phyloP scores from a whole-genome alignment of 78 protist genomes.

The Cavenderia fasciculata region DNA sequence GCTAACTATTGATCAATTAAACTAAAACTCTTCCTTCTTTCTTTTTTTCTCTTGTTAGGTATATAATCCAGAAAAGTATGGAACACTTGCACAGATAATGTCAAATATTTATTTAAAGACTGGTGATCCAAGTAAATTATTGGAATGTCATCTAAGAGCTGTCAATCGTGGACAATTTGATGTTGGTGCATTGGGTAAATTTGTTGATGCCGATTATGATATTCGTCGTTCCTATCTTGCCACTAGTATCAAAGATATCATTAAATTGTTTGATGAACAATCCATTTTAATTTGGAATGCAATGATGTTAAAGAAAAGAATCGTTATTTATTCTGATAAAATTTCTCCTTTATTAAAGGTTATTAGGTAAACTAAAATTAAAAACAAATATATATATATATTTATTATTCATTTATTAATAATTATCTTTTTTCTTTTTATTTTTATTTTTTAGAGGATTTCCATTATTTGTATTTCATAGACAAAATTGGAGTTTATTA shows the following conservation, averaged over 20 bases:
- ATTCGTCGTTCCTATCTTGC: conserved; percentile 60
- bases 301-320: conserved; percentile 72
- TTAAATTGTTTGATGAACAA: conserved; percentile 62
- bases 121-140: conserved; percentile 65
- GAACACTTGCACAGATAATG: conserved; percentile 65
- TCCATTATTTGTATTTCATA: conserved; percentile 78
- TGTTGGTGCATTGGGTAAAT: conserved; percentile 74
- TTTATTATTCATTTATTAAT: neutral
- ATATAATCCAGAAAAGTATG: conserved; percentile 82
- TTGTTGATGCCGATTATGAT: conserved; percentile 46
- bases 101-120: conserved; percentile 35
- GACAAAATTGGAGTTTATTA: conserved; percentile 81
- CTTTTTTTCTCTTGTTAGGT: neutral
- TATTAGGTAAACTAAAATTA: too few species aligned
- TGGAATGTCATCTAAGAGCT: conserved; percentile 70
- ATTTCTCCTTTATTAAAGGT: conserved; percentile 43
- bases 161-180: conserved; percentile 72
- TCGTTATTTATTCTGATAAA: conserved; percentile 65
- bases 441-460: conserved; percentile 37
- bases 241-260: conserved; percentile 74
- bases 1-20: too few species aligned
- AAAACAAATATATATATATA: neutral
- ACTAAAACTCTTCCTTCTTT: neutral
- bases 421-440: neutral
- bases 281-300: conserved; percentile 78